Conservation (phyloP, 805 yeast species). For the Blastobotrys peoriensis region DNA sequence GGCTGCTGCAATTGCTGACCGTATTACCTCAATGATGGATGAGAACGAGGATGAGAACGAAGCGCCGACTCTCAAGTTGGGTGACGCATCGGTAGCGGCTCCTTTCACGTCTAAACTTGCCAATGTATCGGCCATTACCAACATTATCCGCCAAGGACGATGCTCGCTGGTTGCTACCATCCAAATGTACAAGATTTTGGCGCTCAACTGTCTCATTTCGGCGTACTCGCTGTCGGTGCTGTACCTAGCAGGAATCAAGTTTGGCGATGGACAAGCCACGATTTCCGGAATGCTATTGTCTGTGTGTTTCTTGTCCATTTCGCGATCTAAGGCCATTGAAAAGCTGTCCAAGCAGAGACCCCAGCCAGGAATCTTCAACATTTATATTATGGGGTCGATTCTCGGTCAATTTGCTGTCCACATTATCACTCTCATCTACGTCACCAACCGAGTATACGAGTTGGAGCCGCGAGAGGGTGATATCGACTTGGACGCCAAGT, state of each 20-base stretch:
- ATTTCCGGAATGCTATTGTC: slow-evolving; percentile 88
- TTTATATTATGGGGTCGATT: slow-evolving; percentile 95
- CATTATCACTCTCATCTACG: slow-evolving; percentile 71
- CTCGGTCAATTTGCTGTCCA: slow-evolving; percentile 95
- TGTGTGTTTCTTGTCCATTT: slow-evolving; percentile 91
- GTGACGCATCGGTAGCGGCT: slow-evolving; percentile 99
- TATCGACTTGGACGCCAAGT: slow-evolving; percentile 82
- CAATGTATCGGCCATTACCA: slow-evolving; percentile 85
- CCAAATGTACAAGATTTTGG: slow-evolving; percentile 97
- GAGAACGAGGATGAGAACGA: slow-evolving; percentile 62
- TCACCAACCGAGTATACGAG: slow-evolving; percentile 75
- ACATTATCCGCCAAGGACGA: slow-evolving; percentile 95
- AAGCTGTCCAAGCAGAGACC: slow-evolving; percentile 91
- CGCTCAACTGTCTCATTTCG: slow-evolving; percentile 91
- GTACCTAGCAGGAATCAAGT: slow-evolving; percentile 94
- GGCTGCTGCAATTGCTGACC: slow-evolving; percentile 53
- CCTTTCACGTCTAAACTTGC: slow-evolving; percentile 95
- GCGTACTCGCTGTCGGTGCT: slow-evolving; percentile 93
- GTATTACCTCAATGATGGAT: slow-evolving; percentile 49
- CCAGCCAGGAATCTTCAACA: slow-evolving; percentile 93
- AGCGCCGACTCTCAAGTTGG: slow-evolving; percentile 88
- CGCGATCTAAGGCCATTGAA: slow-evolving; percentile 87
- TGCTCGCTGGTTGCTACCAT: slow-evolving; percentile 95
- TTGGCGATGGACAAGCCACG: slow-evolving; percentile 98
- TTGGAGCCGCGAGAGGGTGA: slow-evolving; percentile 91